A percentile compares a stretch with the other conserved stretches of the same genome.
phyloP scores from a whole-genome alignment of 768 basidiomycete species.

The Candolleomyces aberdarensis region DNA sequence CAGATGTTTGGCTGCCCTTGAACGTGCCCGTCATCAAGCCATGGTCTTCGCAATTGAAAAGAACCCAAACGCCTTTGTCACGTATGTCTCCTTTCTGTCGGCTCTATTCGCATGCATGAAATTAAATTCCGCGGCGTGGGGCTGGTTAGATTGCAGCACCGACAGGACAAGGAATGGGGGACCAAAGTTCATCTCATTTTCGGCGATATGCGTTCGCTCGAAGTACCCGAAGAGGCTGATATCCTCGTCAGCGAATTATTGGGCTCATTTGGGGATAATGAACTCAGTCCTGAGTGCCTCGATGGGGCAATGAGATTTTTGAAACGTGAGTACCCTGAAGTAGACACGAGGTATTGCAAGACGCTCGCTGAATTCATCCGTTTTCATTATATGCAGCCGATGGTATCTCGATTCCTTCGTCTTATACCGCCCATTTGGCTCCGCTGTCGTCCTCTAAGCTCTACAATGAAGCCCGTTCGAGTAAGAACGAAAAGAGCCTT shows the following conservation, averaged over 20 bases:
- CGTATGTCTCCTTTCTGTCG: constrained; percentile 45
- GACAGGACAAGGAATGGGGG: constrained; percentile 81
- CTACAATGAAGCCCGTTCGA: constrained; percentile 72
- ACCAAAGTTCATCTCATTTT: constrained; percentile 76
- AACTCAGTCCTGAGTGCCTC: constrained; percentile 95
- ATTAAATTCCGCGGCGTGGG: constrained; percentile 2
- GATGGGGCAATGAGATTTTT: constrained; percentile 94
- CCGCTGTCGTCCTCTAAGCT: constrained; percentile 94
- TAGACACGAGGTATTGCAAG: neutral
- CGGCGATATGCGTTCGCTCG: constrained; percentile 89
- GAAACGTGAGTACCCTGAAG: constrained; percentile 62
- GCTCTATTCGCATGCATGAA: constrained; percentile 5
- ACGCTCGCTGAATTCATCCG: neutral
- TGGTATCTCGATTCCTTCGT: constrained; percentile 94
- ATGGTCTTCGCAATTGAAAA: constrained; percentile 91
- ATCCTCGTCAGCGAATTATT: constrained; percentile 94
- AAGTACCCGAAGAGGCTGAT: constrained; percentile 84
- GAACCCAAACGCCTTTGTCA: constrained; percentile 93
- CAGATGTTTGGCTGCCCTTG: constrained; percentile 74
- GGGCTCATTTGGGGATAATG: constrained; percentile 98
- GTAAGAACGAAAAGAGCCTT: constrained; percentile 64
- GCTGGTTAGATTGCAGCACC: constrained; percentile 69
- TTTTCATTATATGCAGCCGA: constrained; percentile 48
- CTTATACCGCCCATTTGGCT: constrained; percentile 93
- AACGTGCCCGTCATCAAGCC: constrained; percentile 53